Evolutionary conservation across 345 rosid species (phyloP).

Genomic region (Syzygium aqueum): DNA sequence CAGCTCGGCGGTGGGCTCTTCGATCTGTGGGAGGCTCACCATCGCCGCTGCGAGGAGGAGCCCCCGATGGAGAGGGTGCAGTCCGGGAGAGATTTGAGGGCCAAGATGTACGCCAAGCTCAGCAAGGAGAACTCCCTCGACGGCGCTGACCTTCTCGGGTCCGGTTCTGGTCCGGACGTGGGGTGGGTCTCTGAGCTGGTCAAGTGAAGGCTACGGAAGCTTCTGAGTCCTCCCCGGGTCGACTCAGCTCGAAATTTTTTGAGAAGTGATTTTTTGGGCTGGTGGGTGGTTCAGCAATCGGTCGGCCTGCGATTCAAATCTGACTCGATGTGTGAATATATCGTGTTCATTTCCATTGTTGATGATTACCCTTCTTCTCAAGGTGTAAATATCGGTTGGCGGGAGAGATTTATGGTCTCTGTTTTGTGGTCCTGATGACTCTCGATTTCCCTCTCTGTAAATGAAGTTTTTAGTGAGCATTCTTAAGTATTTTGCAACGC

Average conservation of each 20-base stretch:
- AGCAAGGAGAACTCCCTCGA: slow-evolving; percentile 58
- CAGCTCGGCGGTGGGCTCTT: slow-evolving; percentile 27
- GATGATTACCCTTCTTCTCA: background rate
- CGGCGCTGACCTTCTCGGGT: slow-evolving; percentile 6
- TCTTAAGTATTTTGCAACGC: background rate
- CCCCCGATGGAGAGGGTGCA: slow-evolving; percentile 70
- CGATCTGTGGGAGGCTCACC: slow-evolving; percentile 25
- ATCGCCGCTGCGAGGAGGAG: slow-evolving; percentile 39
- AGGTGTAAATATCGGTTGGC: background rate
- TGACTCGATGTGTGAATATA: background rate
- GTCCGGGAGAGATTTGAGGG: slow-evolving; percentile 69
- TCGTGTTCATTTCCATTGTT: background rate
- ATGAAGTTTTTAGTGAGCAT: background rate
- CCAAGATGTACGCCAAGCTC: slow-evolving; percentile 55
- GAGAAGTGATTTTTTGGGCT: background rate
- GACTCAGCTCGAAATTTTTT: background rate
- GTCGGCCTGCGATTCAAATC: background rate
- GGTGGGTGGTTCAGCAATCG: background rate
- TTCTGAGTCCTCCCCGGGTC: background rate
- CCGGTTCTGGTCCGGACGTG: slow-evolving; percentile 36
- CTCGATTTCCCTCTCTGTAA: background rate
- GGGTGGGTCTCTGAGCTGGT: slow-evolving; percentile 82
- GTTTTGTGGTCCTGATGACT: background rate
- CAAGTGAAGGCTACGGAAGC: slow-evolving; percentile 6
- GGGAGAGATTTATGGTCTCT: background rate